phyloP scores from a whole-genome alignment of 2,329 filamentous ascomycete species.

The Hymenoscyphus occultus region DNA sequence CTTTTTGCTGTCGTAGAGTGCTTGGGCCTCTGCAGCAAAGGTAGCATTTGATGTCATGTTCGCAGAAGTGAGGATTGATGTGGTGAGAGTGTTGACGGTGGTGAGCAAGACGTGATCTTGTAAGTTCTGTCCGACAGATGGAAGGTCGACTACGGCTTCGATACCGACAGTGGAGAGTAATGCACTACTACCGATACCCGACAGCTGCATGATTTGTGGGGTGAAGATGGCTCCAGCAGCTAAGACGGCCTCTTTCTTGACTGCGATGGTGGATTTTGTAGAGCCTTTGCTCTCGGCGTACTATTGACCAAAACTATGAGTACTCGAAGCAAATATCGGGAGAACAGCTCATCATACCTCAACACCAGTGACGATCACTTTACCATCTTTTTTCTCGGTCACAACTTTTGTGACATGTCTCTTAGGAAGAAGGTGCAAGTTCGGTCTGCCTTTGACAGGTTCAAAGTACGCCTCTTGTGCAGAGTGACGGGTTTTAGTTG shows the following conservation, averaged over 20 bases:
- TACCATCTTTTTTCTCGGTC: not conserved
- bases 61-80: not conserved
- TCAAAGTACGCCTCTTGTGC: not conserved
- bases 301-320: not conserved
- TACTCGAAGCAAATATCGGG: not conserved
- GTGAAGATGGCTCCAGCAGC: conserved; percentile 36
- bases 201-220: conserved; percentile 23
- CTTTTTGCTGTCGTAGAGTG: conserved; percentile 1
- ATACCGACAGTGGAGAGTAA: conserved; percentile 36
- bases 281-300: not conserved
- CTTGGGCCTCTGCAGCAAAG: not conserved
- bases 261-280: not conserved
- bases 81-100: not conserved
- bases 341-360: not conserved
- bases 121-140: conserved; percentile 41
- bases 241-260: conserved; percentile 37
- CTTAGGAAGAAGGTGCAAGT: conserved; percentile 2
- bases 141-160: conserved; percentile 34
- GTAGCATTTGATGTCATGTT: not conserved
- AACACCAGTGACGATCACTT: not conserved
- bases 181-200: conserved; percentile 30
- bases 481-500: not conserved
- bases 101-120: conserved; percentile 26
- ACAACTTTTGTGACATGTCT: conserved; percentile 2
- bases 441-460: not conserved